phyloP scores from a whole-genome alignment of 148 eudicot genomes.

The Rhododendron griersonianum region DNA sequence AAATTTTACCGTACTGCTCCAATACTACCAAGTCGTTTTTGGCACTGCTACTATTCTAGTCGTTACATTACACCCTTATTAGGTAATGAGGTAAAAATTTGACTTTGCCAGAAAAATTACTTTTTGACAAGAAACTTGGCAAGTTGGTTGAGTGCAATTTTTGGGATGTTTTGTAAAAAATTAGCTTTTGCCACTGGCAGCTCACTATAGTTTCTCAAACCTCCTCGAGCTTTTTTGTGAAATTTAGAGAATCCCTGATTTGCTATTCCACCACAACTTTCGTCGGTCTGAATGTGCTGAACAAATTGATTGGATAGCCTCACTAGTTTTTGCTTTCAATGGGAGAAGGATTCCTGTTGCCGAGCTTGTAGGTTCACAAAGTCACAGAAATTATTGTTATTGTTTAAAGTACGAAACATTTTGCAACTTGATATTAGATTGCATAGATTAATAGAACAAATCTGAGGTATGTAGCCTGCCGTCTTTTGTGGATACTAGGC shows the following conservation, averaged over 20 bases:
- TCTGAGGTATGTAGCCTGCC: not conserved
- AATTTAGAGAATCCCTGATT: not conserved
- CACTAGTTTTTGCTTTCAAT: not conserved
- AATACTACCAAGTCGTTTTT: not conserved
- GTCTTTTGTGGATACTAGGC: not conserved
- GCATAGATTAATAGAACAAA: not conserved
- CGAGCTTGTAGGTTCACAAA: not conserved
- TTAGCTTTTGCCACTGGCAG: not conserved
- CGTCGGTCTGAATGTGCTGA: slow-evolving; percentile 1
- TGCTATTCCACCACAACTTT: not conserved
- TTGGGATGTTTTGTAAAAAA: not conserved
- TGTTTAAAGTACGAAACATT: not conserved
- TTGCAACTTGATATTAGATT: not conserved
- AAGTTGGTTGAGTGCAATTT: not conserved
- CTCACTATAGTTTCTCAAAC: not conserved
- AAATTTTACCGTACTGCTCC: not conserved
- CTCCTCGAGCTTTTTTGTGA: not conserved
- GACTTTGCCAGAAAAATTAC: not conserved
- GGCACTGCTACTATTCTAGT: not conserved
- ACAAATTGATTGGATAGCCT: not conserved
- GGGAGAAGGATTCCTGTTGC: not conserved
- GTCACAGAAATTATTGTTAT: not conserved
- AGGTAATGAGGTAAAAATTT: not conserved
- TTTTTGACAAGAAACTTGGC: not conserved
- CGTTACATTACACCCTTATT: not conserved